Base-by-base conservation (phyloP, 108 stramenopile genomes). In the Skeletonema marinoi region DNA sequence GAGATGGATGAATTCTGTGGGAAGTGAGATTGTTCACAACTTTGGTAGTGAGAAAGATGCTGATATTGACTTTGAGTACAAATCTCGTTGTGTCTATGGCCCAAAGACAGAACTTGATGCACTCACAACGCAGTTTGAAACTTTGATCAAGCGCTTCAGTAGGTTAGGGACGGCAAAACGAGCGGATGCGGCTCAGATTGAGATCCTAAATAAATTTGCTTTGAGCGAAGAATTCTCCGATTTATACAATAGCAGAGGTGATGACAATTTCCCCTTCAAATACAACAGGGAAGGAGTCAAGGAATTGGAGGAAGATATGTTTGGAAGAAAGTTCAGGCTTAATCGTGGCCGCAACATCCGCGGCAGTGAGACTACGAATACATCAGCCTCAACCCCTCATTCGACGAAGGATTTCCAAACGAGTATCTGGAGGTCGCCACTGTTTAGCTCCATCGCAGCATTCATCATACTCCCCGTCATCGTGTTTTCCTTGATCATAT, bases 381-480 rank as follows among this genome's bases (percentile, higher is more conserved):
- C 32, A 63, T 17, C 32, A 9, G 33, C n/a, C 8, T 6, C 30
- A 35, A 61, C 29, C 11, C 8, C 38, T 3, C 12, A 71, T 32
- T 32, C 32, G 16, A 21, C 46, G 10, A 66, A 44, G 21, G 19
- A 39, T 4, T 32, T 56, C 54, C 25, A 61, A 42, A 38, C 29
- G 4, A 74, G 8, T 16, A 21, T 65, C 4, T 65, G 60, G 54
- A 64, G 36, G 42, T 87, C 86, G 17, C 67, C 74, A 3, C 64
- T 90, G 2, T 90, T 88, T 68, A 81, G 84, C 60, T 85, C 81
- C 79, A 74, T 88, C 13, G 54, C 79, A 19, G 63, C 65, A 30
- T 72, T 85, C 41, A 87, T 90, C 32, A 83, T 86, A 19, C 25
- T 82, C 13, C 89, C 89, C 7, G 33, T 90, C 17, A 12, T 90